A percentile compares a stretch with the other conserved stretches of the same genome.
These are phyloP conservation scores for Neofusicoccum sp. DNA, from an alignment of 2,329 filamentous ascomycete genomes.

Conservation along the genomic window DNA sequence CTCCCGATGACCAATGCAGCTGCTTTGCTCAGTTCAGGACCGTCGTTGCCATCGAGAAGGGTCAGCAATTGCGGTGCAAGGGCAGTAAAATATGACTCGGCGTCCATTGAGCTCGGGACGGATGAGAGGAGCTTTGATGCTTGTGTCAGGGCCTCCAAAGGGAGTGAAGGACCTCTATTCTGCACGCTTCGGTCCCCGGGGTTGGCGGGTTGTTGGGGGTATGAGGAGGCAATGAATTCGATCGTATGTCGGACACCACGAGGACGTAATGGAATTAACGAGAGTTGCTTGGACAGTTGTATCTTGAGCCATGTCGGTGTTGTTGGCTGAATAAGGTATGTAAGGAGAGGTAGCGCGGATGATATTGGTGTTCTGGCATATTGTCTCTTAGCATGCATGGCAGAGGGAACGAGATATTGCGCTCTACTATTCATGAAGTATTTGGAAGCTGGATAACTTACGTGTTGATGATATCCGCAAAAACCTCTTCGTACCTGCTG, in stretches of 20 bases:
- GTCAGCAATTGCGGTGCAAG: slow-evolving; percentile 61
- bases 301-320: slow-evolving; percentile 59
- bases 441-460: slow-evolving; percentile 3
- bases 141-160: slow-evolving; percentile 65
- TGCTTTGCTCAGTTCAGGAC: slow-evolving; percentile 57
- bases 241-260: slow-evolving; percentile 66
- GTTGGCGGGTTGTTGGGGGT: slow-evolving; percentile 45
- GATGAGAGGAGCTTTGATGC: slow-evolving; percentile 61
- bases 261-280: slow-evolving; percentile 59
- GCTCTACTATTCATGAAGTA: slow-evolving; percentile 16
- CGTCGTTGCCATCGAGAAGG: slow-evolving; percentile 61
- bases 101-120: slow-evolving; percentile 54
- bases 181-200: slow-evolving; percentile 36
- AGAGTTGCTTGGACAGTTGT: slow-evolving; percentile 57
- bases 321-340: slow-evolving; percentile 53
- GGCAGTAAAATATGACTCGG: slow-evolving; percentile 59
- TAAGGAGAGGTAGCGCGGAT: slow-evolving; percentile 60
- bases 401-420: neutral
- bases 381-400: neutral
- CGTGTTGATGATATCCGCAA: slow-evolving; percentile 20
- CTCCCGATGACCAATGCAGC: slow-evolving; percentile 64
- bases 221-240: slow-evolving; percentile 69
- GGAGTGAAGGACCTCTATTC: slow-evolving; percentile 58
- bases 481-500: slow-evolving; percentile 23
- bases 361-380: slow-evolving; percentile 47